A percentile compares a stretch with the other conserved stretches of the same genome.
Conservation (phyloP, 2,329 filamentous ascomycete species). For the Sarocladium strictum region DNA sequence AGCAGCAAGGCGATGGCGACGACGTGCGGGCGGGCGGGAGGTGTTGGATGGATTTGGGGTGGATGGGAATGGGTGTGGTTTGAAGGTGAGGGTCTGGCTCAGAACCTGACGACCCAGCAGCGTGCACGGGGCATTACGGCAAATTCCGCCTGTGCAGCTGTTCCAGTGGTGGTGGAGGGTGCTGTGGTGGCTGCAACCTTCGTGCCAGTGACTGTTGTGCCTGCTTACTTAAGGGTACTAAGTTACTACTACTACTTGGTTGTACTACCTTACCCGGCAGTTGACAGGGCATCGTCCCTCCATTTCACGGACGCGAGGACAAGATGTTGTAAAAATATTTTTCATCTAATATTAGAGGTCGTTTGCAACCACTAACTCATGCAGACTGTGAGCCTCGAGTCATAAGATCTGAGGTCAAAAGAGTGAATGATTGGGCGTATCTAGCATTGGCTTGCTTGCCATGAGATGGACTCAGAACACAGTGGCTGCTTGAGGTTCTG, state of each 20-base stretch:
- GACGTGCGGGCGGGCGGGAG: slow-evolving; percentile 5
- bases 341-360: too few relatives aligned
- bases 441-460: too few relatives aligned
- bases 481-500: neutral
- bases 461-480: neutral
- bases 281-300: too few relatives aligned
- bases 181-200: neutral
- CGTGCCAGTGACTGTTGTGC: too few relatives aligned
- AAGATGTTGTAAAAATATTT: too few relatives aligned
- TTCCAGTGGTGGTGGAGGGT: neutral
- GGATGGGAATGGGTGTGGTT: slow-evolving; percentile 4
- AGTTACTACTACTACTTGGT: too few relatives aligned
- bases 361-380: too few relatives aligned
- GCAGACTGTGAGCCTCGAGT: too few relatives aligned
- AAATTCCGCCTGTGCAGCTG: slow-evolving; percentile 7
- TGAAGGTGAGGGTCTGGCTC: slow-evolving; percentile 9
- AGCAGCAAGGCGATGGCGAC: slow-evolving; percentile 9
- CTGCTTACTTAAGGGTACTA: too few relatives aligned
- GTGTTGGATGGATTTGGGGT: slow-evolving; percentile 6
- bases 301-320: too few relatives aligned
- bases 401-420: too few relatives aligned
- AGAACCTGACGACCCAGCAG: slow-evolving; percentile 8
- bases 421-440: too few relatives aligned
- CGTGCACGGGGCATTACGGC: slow-evolving; percentile 8
- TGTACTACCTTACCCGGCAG: neutral